Evolutionary conservation across 2,329 filamentous ascomycete species (phyloP).

Genomic region (Fusarium siculi): DNA sequence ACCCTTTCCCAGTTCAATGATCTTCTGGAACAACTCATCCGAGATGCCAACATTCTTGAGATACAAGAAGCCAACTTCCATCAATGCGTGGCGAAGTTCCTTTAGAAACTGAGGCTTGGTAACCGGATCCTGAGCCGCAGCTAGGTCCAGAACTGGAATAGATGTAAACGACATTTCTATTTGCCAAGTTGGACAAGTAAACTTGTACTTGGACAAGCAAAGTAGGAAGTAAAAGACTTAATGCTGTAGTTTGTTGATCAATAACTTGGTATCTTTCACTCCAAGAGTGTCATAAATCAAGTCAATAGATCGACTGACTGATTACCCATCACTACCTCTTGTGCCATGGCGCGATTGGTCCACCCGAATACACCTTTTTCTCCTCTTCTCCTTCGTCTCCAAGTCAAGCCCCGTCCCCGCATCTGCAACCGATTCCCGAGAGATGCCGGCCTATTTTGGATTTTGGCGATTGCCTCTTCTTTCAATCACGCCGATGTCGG

Average conservation of each 20-base stretch:
- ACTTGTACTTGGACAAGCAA: neutral
- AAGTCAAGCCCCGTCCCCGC: conserved; percentile 25
- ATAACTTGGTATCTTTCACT: conserved; percentile 37
- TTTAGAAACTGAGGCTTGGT: conserved; percentile 79
- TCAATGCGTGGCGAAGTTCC: conserved; percentile 77
- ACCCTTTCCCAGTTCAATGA: conserved; percentile 72
- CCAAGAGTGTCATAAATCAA: conserved; percentile 4
- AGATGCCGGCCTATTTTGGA: conserved; percentile 5
- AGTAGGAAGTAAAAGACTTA: neutral
- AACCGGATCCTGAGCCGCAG: conserved; percentile 68
- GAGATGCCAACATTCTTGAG: conserved; percentile 82
- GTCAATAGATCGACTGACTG: neutral
- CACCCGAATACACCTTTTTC: conserved; percentile 32
- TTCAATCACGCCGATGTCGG: conserved; percentile 23
- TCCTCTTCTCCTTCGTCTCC: conserved; percentile 19
- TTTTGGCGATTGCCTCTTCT: conserved; percentile 32
- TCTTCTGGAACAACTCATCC: conserved; percentile 70
- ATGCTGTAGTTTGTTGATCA: conserved; percentile 24
- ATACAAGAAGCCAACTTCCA: conserved; percentile 91
- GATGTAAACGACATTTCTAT: conserved; percentile 73
- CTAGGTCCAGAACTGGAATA: conserved; percentile 82
- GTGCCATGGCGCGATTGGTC: conserved; percentile 52
- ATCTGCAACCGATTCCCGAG: conserved; percentile 26
- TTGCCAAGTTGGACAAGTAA: neutral
- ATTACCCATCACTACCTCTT: conserved; percentile 37